phyloP scores from a whole-genome alignment of 371 early-diverging fungal species.

The Nematocida minor region DNA sequence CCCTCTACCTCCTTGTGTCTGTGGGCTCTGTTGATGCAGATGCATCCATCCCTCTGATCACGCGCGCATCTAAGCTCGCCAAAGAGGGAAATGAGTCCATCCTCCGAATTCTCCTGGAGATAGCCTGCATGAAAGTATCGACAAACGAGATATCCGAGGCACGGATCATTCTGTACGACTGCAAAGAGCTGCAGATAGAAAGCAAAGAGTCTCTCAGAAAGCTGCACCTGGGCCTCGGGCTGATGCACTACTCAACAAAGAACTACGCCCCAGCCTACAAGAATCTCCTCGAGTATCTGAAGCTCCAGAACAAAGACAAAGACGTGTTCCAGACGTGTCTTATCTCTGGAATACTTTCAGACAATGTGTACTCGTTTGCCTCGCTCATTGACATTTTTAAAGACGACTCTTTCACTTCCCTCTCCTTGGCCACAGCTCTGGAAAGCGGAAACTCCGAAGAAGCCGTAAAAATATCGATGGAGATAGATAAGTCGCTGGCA shows the following conservation, averaged over 20 bases:
- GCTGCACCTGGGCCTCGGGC: slow-evolving; percentile 31
- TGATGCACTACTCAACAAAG: slow-evolving; percentile 13
- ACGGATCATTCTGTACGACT: slow-evolving; percentile 42
- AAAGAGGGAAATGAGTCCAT: background rate
- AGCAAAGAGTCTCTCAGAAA: slow-evolving; percentile 7
- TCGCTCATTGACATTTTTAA: slow-evolving; percentile 7
- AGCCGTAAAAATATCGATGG: background rate
- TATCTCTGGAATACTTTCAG: slow-evolving; percentile 4
- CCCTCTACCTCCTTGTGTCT: background rate
- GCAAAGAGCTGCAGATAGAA: slow-evolving; percentile 28
- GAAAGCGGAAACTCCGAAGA: slow-evolving; percentile 2
- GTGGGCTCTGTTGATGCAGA: background rate
- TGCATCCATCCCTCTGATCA: background rate
- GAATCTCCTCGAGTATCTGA: slow-evolving; percentile 27
- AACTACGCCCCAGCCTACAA: slow-evolving; percentile 28
- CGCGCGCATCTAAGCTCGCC: background rate
- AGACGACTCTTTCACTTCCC: background rate
- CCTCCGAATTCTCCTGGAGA: slow-evolving; percentile 2
- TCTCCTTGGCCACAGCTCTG: background rate
- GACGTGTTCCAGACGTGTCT: slow-evolving; percentile 6
- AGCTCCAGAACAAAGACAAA: background rate
- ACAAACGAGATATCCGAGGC: background rate
- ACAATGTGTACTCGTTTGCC: slow-evolving; percentile 29
- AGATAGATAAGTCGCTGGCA: background rate
- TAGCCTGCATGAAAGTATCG: background rate